Evolutionary conservation across 2,329 filamentous ascomycete species (phyloP), one percentile per base, ranked within the genome.

Genomic region (Fusarium anguioides): DNA sequence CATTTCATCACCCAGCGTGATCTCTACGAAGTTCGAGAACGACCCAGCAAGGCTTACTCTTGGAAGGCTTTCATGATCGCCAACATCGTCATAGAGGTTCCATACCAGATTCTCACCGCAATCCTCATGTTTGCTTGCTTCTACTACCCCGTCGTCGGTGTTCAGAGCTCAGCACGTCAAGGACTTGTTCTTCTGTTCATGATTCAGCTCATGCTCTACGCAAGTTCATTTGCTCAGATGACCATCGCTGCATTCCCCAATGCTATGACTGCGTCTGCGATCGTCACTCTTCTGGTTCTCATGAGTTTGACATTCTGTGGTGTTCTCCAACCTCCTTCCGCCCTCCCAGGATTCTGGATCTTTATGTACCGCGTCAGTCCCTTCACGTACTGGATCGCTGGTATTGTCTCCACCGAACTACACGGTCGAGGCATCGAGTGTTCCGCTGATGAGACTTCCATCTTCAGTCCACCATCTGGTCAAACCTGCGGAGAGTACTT

Each of bases 11-110:
- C 88, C 0, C 91, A 93, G 71, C 86, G 92, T 18, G 83, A 88
- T 2, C 81, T 94, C 1, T 94, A 94, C 76, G 91, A 94, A 77
- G 90, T 91, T 6, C 89, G 91, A 45, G 92, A 94, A 76, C 86
- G 91, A 1, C 91, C 91, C 0, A 87, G 85, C 75, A 92, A 92
- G 72, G 83, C 88, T 0, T 94, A 94, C 79, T 91, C 88, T 0
- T 94, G 91, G 91, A 84, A 87, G 68, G 89, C 85, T 1, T 93
- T 94, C 77, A 84, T 94, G 75, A 78, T 90, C 5, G 86, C 89
- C 72, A 92, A 92, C 73, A 86, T 93, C 52, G 51, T 91, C 4
- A 90, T 91, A 46, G 91, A 94, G 75, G 82, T 93, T 2, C 90
- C 90, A 0, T 94, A 88, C 81, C 89, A 93, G 73, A 82, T 88